These are phyloP conservation scores for Cercophora newfieldiana DNA, from an alignment of 495 filamentous ascomycete species.

Conservation along the genomic window DNA sequence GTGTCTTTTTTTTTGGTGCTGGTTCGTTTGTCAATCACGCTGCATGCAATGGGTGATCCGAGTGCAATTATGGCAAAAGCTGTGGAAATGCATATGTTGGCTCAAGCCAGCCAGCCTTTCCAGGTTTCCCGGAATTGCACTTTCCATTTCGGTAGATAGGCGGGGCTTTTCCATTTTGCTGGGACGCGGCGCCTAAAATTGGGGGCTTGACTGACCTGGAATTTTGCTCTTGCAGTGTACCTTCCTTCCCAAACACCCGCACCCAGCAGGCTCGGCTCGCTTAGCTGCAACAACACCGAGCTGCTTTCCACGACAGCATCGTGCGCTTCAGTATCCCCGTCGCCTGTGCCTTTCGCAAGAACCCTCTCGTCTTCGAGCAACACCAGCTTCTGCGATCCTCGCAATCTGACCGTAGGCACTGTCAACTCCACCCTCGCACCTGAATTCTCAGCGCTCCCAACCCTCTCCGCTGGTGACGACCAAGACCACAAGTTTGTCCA, in stretches of 20 bases:
- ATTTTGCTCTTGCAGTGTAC: conserved; percentile 61
- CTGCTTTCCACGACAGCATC: conserved; percentile 62
- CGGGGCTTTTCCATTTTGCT: conserved; percentile 16
- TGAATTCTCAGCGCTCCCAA: conserved; percentile 60
- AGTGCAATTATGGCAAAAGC: neutral
- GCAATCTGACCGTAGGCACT: conserved; percentile 79
- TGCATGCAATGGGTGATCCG: no score
- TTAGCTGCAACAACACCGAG: conserved; percentile 63
- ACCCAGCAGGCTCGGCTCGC: conserved; percentile 48
- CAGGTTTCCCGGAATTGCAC: neutral
- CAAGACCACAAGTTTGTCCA: conserved; percentile 73
- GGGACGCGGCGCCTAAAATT: conserved; percentile 22
- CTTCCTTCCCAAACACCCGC: conserved; percentile 62
- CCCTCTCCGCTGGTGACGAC: conserved; percentile 67
- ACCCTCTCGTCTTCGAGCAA: conserved; percentile 65
- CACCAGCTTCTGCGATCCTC: conserved; percentile 88
- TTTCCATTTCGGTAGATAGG: conserved; percentile 21
- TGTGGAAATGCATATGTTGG: no score
- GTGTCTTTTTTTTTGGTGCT: conserved; percentile 41
- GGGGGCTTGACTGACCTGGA: conserved; percentile 38
- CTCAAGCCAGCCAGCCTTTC: no score
- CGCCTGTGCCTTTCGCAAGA: conserved; percentile 76
- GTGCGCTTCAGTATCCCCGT: conserved; percentile 86
- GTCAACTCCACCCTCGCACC: conserved; percentile 55
- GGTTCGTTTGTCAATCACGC: conserved; percentile 21